Conservation (phyloP, 2,329 filamentous ascomycete genomes). For the Cercospora citrullina region DNA sequence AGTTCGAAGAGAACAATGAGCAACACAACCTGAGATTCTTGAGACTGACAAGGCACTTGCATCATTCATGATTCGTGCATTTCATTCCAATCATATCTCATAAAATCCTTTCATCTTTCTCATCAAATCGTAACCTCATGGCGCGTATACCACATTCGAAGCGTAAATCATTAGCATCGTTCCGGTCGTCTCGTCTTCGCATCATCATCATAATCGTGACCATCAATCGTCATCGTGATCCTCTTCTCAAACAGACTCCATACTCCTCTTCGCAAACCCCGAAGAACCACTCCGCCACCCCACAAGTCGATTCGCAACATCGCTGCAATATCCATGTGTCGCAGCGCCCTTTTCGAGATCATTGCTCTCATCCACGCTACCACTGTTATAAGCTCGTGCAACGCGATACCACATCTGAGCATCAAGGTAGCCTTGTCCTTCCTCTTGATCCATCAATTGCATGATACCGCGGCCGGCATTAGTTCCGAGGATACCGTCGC, state of each 20-base stretch:
- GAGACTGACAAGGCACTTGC: not conserved
- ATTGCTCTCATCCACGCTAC: not conserved
- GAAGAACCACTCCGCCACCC: not conserved
- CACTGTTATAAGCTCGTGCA: conserved; percentile 4
- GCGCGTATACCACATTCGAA: not conserved
- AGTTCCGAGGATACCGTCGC: conserved; percentile 48
- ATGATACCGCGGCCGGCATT: conserved; percentile 46
- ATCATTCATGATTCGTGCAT: not conserved
- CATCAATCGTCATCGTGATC: not conserved
- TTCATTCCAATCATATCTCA: not conserved
- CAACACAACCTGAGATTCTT: not conserved
- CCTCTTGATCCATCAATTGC: conserved; percentile 39
- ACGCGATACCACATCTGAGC: conserved; percentile 12
- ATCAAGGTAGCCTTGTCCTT: not conserved
- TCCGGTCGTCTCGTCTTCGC: not conserved
- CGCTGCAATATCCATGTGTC: not conserved
- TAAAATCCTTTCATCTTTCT: not conserved
- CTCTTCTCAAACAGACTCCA: not conserved
- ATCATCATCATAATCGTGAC: not conserved
- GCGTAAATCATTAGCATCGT: not conserved
- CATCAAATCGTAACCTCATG: not conserved
- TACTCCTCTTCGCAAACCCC: not conserved
- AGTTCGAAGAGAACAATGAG: too few species aligned
- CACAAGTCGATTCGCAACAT: not conserved
- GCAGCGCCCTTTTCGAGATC: not conserved